Percentiles rank a stretch among this genome's conserved stretches.
phyloP scores from a whole-genome alignment of 345 rosid genomes.

The Corchorus capsularis region DNA sequence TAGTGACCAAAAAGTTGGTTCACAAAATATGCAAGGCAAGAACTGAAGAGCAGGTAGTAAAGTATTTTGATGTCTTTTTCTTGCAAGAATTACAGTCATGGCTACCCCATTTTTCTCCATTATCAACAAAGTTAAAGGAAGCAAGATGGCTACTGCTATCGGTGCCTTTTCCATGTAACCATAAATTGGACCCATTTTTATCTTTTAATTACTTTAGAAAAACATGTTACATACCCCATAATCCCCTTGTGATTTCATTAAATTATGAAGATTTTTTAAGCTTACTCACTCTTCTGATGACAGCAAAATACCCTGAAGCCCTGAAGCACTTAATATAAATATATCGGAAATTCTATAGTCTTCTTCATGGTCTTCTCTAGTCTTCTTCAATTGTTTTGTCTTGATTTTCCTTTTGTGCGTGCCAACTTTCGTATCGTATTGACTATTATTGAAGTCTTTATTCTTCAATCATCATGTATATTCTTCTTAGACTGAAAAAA shows the following conservation, averaged over 20 bases:
- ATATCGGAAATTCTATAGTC: too few species aligned
- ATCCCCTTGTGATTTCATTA: background rate
- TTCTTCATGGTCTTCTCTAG: too few species aligned
- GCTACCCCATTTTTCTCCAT: slow-evolving; percentile 54
- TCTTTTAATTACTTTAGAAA: background rate
- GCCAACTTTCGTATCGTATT: too few species aligned
- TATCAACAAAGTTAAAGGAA: slow-evolving; percentile 52
- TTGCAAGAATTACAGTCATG: slow-evolving; percentile 44
- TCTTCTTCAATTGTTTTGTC: too few species aligned
- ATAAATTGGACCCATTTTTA: background rate
- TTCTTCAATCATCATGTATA: too few species aligned
- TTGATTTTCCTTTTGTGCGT: too few species aligned
- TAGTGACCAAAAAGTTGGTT: slow-evolving; percentile 63
- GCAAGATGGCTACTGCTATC: slow-evolving; percentile 50
- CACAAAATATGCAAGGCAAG: slow-evolving; percentile 51
- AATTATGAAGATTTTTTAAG: background rate
- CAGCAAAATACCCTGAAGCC: slow-evolving; percentile 73
- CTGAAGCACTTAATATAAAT: too few species aligned
- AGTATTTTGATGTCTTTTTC: slow-evolving; percentile 49
- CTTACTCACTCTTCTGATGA: slow-evolving; percentile 77
- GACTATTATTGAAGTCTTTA: too few species aligned
- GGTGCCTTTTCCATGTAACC: slow-evolving; percentile 60
- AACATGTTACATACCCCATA: background rate
- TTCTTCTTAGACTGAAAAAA: too few species aligned
- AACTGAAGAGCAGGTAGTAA: slow-evolving; percentile 56